Conservation (phyloP, 805 yeast genomes). For the Diddensiella caesifluorescens region DNA sequence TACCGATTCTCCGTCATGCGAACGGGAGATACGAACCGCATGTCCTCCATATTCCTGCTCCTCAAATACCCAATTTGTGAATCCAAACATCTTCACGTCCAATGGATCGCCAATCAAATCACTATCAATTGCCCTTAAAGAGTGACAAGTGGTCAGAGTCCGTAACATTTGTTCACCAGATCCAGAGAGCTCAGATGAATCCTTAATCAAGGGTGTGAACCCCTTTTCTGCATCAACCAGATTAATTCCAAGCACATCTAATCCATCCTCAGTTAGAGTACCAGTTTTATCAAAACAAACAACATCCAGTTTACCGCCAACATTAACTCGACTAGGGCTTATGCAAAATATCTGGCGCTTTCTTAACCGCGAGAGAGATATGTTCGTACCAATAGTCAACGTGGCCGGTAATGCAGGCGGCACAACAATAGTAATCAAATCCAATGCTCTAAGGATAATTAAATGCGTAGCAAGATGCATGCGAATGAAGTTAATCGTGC, state of each 20-base stretch:
- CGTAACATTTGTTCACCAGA: constrained; percentile 29
- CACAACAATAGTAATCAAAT: constrained; percentile 90
- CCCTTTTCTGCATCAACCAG: constrained; percentile 21
- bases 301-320: constrained; percentile 91
- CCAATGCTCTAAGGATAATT: constrained; percentile 84
- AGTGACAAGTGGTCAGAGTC: constrained; percentile 79
- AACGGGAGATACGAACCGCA: constrained; percentile 9
- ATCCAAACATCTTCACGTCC: constrained; percentile 89
- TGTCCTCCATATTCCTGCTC: constrained; percentile 47
- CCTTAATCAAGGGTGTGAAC: constrained; percentile 18
- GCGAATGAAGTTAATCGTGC: constrained; percentile 75
- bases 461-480: constrained; percentile 63
- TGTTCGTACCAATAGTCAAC: constrained; percentile 90
- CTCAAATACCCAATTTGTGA: constrained; percentile 68
- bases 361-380: constrained; percentile 75
- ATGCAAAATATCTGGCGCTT: constrained; percentile 74
- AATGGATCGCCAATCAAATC: constrained; percentile 90
- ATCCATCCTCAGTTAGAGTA: constrained; percentile 92
- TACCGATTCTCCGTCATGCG: constrained; percentile 15
- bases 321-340: constrained; percentile 88
- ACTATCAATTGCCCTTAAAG: constrained; percentile 70
- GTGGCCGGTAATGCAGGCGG: constrained; percentile 99
- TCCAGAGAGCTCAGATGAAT: constrained; percentile 9
- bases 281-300: constrained; percentile 97
- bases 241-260: constrained; percentile 74